Base-by-base conservation (phyloP, 139 green algal species). In the Chara braunii region DNA sequence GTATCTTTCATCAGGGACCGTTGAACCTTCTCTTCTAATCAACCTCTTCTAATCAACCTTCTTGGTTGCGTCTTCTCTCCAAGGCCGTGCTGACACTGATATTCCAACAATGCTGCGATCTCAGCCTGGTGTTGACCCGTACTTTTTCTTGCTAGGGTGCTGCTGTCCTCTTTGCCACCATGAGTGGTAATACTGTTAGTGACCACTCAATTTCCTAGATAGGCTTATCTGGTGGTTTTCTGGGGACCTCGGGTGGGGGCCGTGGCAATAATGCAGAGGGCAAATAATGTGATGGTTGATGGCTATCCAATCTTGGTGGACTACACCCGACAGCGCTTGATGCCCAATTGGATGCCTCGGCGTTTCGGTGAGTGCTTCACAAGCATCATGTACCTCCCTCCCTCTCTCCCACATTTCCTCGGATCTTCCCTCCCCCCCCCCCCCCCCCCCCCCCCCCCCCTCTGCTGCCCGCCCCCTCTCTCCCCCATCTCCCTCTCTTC, bases 291-390 rank as follows among this genome's bases (percentile, higher is more conserved):
- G 48, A 24, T 42, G 3, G 3, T 68, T 69, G 23, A 70, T 29
- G 7, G 28, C 8, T 37, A 28, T 9, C 30, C 12, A 3, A 28
- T 76, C 7, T 34, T 76, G 1, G 67, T 67, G 8, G 67, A 76
- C 29, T 76, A 61, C 29, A 65, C 51, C 67, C 59, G 67, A 3
- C 51, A 63, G 43, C 9, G 7, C 4, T 35, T 76, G 8, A 69
- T 73, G 67, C 67, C 67, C 4, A 37, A 37, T 9, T 76, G 67
- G 67, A 64, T 76, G 22, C 67, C 67, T 1, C 67, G 67, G 7
- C 48, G 67, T 22, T 50, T 74, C 8, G 67, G 64, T 72, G 18
- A 48, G n/a, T n/a, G n/a, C n/a, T n/a, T n/a, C n/a, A n/a, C n/a
- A n/a, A n/a, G n/a, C n/a, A n/a, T n/a, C n/a, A n/a, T n/a, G n/a